Base-by-base conservation (phyloP, 352 stramenopile genomes). In the Globisporangium ultimum region DNA sequence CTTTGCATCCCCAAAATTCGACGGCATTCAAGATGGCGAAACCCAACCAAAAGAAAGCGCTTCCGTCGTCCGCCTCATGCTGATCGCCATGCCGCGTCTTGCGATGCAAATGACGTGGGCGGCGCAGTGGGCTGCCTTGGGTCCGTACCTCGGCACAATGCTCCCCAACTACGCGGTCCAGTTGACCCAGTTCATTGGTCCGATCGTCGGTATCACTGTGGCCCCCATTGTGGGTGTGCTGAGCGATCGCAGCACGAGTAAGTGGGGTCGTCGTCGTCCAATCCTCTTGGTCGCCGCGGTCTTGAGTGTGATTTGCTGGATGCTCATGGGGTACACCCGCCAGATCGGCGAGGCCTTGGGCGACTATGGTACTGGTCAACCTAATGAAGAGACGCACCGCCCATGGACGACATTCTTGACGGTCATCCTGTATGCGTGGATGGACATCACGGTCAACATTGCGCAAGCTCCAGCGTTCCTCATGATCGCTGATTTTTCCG, bases 361-460 rank as follows among this genome's bases (percentile, higher is more conserved):
- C 28, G 81, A 93, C 53, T 66, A 65, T 0, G 74, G 67, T 1
- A 61, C 76, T 11, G 24, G 24, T 6, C 24, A 32, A 5, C 24
- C 24, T 32, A 5, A 5, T 2, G 24, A 32, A 5, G 2, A 2
- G 2, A 32, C 24, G 24, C 24, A 34, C 24, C 77, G 78, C 17
- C 64, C 66, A n/a, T 87, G 69, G 63, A 90, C 80, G 11, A 70
- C 76, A 8, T 58, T 72, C 36, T 62, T 93, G 50, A 86, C 75
- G 18, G 71, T 93, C 32, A 12, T 89, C 32, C 89, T 89, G 61
- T 93, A 93, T 64, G 79, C 79, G 22, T 93, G 79, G 81, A 93
- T 91, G 79, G 84, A 93, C 51, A 71, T 91, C 42, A 93, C 81
- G 1, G 77, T 90, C 32, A 93, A 93, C 62, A 68, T 91, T 15